Base-by-base conservation (phyloP, 768 basidiomycete genomes). In the Termitomyces sp. region DNA sequence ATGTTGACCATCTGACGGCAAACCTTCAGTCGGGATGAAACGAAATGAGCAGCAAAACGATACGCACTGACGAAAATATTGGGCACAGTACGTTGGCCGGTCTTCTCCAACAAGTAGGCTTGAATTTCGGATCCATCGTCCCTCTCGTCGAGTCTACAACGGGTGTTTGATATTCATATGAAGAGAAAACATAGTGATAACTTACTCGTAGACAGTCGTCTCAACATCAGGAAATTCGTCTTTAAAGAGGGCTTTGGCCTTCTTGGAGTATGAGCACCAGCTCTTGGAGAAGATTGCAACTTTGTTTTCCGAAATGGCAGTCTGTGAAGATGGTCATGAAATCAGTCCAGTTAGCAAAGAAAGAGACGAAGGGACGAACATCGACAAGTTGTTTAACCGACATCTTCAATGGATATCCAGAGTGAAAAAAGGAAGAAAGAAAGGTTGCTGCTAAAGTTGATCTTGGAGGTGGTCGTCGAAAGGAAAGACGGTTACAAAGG, bases 11-110 rank as follows among this genome's bases (percentile, higher is more conserved):
- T 78, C 84, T 87, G 51, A 0, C 1, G 39, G 13, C 7, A 33
- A 28, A 36, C 32, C 48, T 28, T 35, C 2, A 42, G 38, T 50
- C 12, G 24, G 32, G 7, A n/a, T 44, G 6, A 18, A 46, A 46
- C 18, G 24, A 22, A 16, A 15, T n/a, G 5, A 61, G n/a, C 38
- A 53, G 8, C 18, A 42, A 15, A 7, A 39, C n/a, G 38, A 36
- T 42, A 76, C 80, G 79, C 62, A 91, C 89, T 82, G 69, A 93
- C 81, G 76, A 91, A 94, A 60, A 91, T 80, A 68, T 86, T 90
- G 35, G 92, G 92, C 6, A 94, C 92, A 12, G 88, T 88, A 22
- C 82, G 72, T 66, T 89, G 91, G 0, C 79, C 80, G 0, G 89
- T 90, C 80, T 85, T 88, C 66, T 81, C 58, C 2, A 12, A 22